Base-by-base conservation (phyloP, 768 basidiomycete species). In the Lactarius deliciosus region DNA sequence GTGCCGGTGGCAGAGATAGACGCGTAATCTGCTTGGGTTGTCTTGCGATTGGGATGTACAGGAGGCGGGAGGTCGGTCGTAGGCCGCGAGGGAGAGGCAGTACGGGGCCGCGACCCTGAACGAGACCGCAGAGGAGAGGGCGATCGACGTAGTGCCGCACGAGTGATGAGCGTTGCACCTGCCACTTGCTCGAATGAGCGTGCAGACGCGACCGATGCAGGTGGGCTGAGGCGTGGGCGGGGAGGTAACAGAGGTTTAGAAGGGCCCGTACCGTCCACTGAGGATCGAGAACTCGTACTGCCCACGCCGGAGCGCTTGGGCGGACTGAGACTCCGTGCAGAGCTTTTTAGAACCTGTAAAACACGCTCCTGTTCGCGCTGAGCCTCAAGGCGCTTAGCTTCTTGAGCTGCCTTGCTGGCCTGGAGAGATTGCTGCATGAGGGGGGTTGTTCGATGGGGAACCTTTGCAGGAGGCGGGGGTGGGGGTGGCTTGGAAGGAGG, bases 401-500 rank as follows among this genome's bases (percentile, higher is more conserved):
- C 82, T 74, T 90, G 86, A 1, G 84, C 91, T 0, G 84, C 83
- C 72, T 90, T 89, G 64, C 84, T 86, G 7, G 91, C 91, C 61
- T 89, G 86, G 0, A 93, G 77, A 25, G 85, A 86, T 75, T 92
- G 90, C 66, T 83, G 83, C 78, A 90, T 90, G n/a, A 90, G 77
- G 0, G 82, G 81, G 13, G 85, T 88, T 28, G 85, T 86, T 34
- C 85, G 76, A 62, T 90, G 87, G 64, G 77, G 67, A 68, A 72
- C 60, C 22, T 72, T 72, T 8, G 73, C 64, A 2, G 70, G 63
- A n/a, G 63, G 68, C 41, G 63, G 71, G 5, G 70, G 73, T 47
- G 66, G 66, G 43, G 67, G 72, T 41, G 61, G 36, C 34, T 68
- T 69, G n/a, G 70, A 61, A 47, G 69, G 61, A n/a, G 70, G 32